phyloP scores from a whole-genome alignment of 371 early-diverging fungal genomes.

The Lichtheimia ramosa region DNA sequence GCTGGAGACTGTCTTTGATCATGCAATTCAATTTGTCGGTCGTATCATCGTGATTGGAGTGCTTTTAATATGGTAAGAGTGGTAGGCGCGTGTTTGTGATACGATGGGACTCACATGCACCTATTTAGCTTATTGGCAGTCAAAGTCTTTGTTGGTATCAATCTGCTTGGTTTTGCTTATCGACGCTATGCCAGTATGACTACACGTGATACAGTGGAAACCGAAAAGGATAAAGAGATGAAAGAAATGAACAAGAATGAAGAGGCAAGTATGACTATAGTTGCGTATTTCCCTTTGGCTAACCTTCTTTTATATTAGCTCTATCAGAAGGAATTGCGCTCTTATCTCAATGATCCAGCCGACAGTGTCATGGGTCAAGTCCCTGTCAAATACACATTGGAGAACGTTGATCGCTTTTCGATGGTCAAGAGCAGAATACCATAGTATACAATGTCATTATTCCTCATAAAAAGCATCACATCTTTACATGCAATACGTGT shows the following conservation, averaged over 20 bases:
- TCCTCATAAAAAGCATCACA: not conserved
- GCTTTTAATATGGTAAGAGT: slow-evolving; percentile 35
- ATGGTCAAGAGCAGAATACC: slow-evolving; percentile 91
- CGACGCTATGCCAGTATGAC: slow-evolving; percentile 61
- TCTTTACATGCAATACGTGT: too few species aligned
- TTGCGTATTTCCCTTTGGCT: not conserved
- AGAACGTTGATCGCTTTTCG: slow-evolving; percentile 87
- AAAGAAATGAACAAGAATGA: slow-evolving; percentile 62
- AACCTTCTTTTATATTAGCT: not conserved
- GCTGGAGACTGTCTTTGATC: slow-evolving; percentile 39
- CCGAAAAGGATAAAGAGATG: slow-evolving; percentile 44
- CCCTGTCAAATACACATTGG: slow-evolving; percentile 64
- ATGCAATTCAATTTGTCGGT: slow-evolving; percentile 21
- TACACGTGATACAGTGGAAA: slow-evolving; percentile 53
- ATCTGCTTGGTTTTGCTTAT: slow-evolving; percentile 71
- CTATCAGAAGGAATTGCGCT: slow-evolving; percentile 21
- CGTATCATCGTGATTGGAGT: slow-evolving; percentile 19
- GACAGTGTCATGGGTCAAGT: slow-evolving; percentile 40
- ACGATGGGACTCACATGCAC: too few species aligned
- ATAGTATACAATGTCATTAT: slow-evolving; percentile 24
- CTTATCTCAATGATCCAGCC: slow-evolving; percentile 37
- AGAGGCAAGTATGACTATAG: slow-evolving; percentile 35
- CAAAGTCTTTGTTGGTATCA: slow-evolving; percentile 75
- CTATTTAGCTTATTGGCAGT: slow-evolving; percentile 53
- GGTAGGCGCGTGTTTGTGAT: too few species aligned